Evolutionary conservation across 305 asterid species (phyloP), one percentile per base, ranked within the genome.

Genomic region (Withania somnifera): DNA sequence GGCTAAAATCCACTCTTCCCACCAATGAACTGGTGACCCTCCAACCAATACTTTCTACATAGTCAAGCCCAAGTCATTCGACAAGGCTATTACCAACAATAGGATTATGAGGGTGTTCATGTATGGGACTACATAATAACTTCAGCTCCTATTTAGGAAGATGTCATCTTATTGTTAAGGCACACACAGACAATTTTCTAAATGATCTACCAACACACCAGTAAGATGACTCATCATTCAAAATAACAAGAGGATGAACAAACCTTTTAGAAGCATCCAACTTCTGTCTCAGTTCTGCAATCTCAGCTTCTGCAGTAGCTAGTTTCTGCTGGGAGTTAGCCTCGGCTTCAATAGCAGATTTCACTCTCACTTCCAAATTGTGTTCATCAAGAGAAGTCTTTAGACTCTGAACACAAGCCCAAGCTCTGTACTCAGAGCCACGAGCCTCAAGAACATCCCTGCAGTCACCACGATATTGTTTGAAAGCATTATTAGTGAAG

Each of bases 261-360:
- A 75, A 93, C 99, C 98, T 93, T 86, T 88, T 93, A 69, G 97
- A 92, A 63, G 91, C 86, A 84, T 92, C 97, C 73, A 87, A 88
- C 84, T 87, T 95, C 90, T 89, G 93, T 87, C 99, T 92, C 86
- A 93, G 90, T 79, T 97, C 97, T 79, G 97, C 97, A 85, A 97
- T 93, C 90, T 91, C 91, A 84, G 99, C 96, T 86, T 97, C 99
- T 7, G 97, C 84, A 84, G 98, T 97, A 80, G 97, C 98, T 87
- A 97, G 88, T 85, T 88, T 90, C 87, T 97, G 99, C 90, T 97
- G 98, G 78, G 97, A 87, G 82, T 86, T 84, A 68, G 98, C 95
- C 90, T 97, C 99, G 10, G 94, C 98, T 91, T 93, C 99, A 87
- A 94, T 97, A 13, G 98, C 98, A 80, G 84, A 91, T 88, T 97